Conservation (phyloP, 306 rosid genomes). For the Pyrus betulifolia region DNA sequence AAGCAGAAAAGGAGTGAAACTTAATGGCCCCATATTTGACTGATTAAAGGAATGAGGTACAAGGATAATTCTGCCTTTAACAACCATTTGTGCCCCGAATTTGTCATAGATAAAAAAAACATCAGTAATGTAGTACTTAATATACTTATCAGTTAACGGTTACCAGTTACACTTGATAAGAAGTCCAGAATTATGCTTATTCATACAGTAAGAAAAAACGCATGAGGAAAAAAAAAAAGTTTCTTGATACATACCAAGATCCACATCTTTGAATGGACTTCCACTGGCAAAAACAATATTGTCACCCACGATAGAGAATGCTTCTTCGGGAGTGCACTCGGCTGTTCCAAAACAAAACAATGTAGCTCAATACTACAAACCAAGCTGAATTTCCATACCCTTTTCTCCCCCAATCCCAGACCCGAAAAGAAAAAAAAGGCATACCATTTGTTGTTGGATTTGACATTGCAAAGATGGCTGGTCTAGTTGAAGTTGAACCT, state of each 20-base stretch:
- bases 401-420: background rate
- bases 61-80: background rate
- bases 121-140: background rate
- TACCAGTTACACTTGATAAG: background rate
- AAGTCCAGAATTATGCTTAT: background rate
- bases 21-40: background rate
- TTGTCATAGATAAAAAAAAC: background rate
- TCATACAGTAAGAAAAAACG: background rate
- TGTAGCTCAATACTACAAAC: constrained; percentile 1
- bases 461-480: constrained; percentile 99
- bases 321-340: constrained; percentile 95
- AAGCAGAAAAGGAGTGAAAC: background rate
- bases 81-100: background rate
- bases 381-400: background rate
- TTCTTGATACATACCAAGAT: constrained; percentile 59
- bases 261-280: constrained; percentile 86
- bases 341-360: constrained; percentile 38
- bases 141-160: background rate
- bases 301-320: constrained; percentile 87
- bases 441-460: constrained; percentile 94
- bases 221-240: background rate
- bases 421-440: background rate
- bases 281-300: constrained; percentile 94
- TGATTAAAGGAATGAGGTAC: background rate
- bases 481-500: constrained; percentile 91